A percentile compares a stretch with the other conserved stretches of the same genome.
These are phyloP conservation scores for Bruguiera gymnorhiza DNA, from an alignment of 345 rosid species.

Conservation along the genomic window DNA sequence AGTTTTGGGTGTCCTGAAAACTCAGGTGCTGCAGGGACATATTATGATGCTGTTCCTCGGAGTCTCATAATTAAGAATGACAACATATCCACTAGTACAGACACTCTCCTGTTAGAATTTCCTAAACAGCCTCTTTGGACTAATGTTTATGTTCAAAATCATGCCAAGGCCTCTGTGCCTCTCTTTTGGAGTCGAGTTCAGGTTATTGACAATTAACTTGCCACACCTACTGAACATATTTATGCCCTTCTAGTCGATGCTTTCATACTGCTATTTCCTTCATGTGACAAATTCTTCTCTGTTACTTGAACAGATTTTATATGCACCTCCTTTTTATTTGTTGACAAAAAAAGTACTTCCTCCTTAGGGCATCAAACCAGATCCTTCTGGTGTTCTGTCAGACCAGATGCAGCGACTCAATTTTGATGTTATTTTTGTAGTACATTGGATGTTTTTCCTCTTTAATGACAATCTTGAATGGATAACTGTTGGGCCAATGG, in stretches of 20 bases:
- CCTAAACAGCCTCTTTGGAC: conserved; percentile 74
- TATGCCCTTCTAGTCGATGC: background rate
- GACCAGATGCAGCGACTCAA: too few species aligned
- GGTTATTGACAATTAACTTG: conserved; percentile 33
- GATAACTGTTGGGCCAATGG: too few species aligned
- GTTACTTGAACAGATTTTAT: too few species aligned
- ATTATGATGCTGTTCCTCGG: conserved; percentile 72
- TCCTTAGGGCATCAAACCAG: too few species aligned
- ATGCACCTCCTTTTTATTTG: too few species aligned
- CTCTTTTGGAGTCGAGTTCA: conserved; percentile 74
- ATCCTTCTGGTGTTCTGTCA: too few species aligned
- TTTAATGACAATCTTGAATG: too few species aligned
- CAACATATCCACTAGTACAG: conserved; percentile 60
- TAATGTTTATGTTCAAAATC: conserved; percentile 46
- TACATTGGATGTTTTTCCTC: too few species aligned
- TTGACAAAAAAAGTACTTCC: too few species aligned
- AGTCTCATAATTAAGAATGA: conserved; percentile 53
- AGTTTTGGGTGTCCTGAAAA: conserved; percentile 61
- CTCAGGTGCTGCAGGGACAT: conserved; percentile 74
- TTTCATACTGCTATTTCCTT: too few species aligned
- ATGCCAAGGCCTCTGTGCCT: conserved; percentile 69
- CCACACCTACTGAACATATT: conserved; percentile 9
- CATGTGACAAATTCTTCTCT: too few species aligned
- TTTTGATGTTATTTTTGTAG: too few species aligned
- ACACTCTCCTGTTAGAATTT: conserved; percentile 61